Conservation (phyloP, 176 grass and related monocot genomes). For the Oryza rufipogon region DNA sequence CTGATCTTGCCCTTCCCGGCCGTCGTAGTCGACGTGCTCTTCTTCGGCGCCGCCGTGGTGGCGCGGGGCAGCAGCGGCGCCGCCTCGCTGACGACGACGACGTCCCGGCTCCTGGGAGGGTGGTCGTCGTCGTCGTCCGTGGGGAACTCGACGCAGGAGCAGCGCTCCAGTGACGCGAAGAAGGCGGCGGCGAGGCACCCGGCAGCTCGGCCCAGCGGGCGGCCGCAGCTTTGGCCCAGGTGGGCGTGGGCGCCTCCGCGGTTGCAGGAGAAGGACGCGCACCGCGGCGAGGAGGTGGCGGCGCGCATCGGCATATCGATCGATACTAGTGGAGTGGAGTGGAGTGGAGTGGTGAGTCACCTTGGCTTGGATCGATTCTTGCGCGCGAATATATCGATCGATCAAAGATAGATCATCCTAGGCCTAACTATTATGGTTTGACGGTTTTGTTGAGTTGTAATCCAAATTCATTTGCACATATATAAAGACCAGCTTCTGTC, state of each 20-base stretch:
- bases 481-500: too few species aligned
- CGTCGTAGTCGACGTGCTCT: background rate
- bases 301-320: background rate
- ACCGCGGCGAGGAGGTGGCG: constrained; percentile 24
- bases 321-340: background rate
- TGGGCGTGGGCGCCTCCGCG: background rate
- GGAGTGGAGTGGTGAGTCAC: too few species aligned
- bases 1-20: background rate
- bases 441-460: background rate
- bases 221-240: constrained; percentile 21
- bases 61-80: background rate
- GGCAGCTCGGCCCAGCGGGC: constrained; percentile 42
- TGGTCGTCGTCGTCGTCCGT: constrained; percentile 1
- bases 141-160: constrained; percentile 36
- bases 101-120: background rate
- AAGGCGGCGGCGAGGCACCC: constrained; percentile 21
- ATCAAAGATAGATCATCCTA: background rate
- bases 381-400: background rate
- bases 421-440: background rate
- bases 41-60: background rate
- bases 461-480: too few species aligned
- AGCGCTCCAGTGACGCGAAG: constrained; percentile 43
- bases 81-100: background rate
- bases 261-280: constrained; percentile 38
- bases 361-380: background rate